Conservation (phyloP, 495 filamentous ascomycete genomes). For the Jackrogersella minutella region DNA sequence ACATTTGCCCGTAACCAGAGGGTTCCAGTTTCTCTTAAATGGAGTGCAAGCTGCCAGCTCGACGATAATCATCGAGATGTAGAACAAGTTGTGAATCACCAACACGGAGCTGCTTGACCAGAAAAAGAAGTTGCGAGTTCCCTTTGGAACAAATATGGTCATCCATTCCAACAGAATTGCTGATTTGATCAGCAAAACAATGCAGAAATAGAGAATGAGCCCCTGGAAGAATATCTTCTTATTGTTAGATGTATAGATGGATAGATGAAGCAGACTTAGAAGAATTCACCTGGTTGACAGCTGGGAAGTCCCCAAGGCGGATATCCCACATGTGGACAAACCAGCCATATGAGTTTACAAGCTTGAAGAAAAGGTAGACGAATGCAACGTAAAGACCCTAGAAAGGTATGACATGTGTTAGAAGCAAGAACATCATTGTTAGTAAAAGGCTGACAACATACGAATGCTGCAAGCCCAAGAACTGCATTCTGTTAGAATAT, state of each 20-base stretch:
- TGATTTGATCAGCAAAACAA: neutral
- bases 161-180: constrained; percentile 2
- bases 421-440: neutral
- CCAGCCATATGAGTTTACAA: neutral
- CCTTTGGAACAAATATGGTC: neutral
- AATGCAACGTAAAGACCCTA: neutral
- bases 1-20: neutral
- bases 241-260: neutral
- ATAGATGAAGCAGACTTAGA: neutral
- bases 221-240: neutral
- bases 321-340: neutral
- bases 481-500: neutral
- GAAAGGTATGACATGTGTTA: too few relatives aligned
- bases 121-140: neutral
- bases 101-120: neutral
- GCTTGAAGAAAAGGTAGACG: neutral
- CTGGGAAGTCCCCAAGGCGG: neutral
- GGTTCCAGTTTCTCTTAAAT: neutral
- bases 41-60: neutral
- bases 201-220: neutral
- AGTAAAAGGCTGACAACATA: neutral
- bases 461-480: neutral
- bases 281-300: neutral
- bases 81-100: neutral
- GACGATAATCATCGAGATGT: neutral